phyloP scores from a whole-genome alignment of 2,329 filamentous ascomycete genomes.

The Xylariaceae sp. region DNA sequence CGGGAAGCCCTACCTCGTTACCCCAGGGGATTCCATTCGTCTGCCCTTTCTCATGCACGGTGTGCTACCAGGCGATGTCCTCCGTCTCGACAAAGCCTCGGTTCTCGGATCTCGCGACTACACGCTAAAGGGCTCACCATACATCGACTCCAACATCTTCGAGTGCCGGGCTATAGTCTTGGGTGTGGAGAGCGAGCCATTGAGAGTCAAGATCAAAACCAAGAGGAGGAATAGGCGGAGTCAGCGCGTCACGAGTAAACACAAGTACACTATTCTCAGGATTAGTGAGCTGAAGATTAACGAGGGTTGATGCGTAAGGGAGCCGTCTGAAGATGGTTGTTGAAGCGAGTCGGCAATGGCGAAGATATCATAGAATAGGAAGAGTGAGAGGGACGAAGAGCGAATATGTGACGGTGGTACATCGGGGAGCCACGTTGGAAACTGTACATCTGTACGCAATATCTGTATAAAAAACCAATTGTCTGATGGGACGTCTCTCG shows the following conservation, averaged over 20 bases:
- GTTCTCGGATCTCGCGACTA: conserved; percentile 84
- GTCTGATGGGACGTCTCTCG: too few species aligned
- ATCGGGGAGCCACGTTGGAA: too few species aligned
- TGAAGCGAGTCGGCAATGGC: too few species aligned
- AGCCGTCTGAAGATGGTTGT: not conserved
- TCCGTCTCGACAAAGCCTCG: conserved; percentile 83
- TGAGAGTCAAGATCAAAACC: conserved; percentile 76
- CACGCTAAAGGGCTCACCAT: conserved; percentile 79
- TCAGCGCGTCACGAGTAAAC: conserved; percentile 83
- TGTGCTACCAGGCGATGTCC: conserved; percentile 75
- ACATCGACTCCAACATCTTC: conserved; percentile 79
- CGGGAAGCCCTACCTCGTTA: conserved; percentile 75
- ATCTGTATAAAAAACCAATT: too few species aligned
- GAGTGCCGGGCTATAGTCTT: conserved; percentile 83
- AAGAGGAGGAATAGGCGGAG: conserved; percentile 73
- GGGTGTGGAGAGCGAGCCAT: conserved; percentile 77
- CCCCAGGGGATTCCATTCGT: conserved; percentile 69
- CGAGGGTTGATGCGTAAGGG: conserved; percentile 10
- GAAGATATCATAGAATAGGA: too few species aligned
- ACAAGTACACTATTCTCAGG: conserved; percentile 79
- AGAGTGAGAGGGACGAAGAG: too few species aligned
- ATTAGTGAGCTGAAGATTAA: conserved; percentile 75
- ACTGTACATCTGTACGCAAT: too few species aligned
- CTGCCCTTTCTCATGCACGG: conserved; percentile 78
- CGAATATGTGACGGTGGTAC: too few species aligned